Percentiles rank a stretch among this genome's conserved stretches.
Conservation (phyloP, 345 rosid genomes). For the Brassica nigra region DNA sequence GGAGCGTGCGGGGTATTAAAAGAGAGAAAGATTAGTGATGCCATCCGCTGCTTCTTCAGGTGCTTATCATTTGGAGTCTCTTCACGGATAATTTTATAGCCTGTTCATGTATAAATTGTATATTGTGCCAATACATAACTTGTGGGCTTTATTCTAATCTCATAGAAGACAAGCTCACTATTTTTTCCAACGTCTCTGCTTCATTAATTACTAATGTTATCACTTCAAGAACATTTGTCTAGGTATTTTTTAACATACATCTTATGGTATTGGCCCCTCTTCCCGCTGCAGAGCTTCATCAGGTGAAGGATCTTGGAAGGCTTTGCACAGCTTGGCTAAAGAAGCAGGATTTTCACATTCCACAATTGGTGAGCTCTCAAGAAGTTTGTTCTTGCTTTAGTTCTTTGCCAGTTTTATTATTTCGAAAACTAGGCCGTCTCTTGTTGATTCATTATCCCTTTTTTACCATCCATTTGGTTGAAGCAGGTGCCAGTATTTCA, state of each 20-base stretch:
- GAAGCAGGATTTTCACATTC: conserved; percentile 70
- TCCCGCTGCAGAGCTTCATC: conserved; percentile 75
- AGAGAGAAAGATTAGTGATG: conserved; percentile 77
- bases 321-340: conserved; percentile 73
- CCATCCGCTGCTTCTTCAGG: conserved; percentile 92
- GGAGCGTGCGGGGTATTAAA: conserved; percentile 56
- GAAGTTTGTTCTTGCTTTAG: conserved; percentile 20
- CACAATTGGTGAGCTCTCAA: conserved; percentile 57
- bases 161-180: conserved; percentile 13
- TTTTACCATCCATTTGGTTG: conserved; percentile 30
- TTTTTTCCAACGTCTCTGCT: background rate
- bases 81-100: conserved; percentile 3
- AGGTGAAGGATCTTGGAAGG: conserved; percentile 71
- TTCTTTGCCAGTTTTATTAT: conserved; percentile 19
- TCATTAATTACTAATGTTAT: conserved; percentile 12
- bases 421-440: conserved; percentile 12
- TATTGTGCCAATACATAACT: background rate
- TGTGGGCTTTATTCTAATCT: conserved; percentile 1
- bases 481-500: conserved; percentile 41
- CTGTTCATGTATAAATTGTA: background rate
- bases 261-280: conserved; percentile 25
- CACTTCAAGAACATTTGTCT: conserved; percentile 23
- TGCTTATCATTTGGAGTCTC: conserved; percentile 34
- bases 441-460: background rate
- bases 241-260: conserved; percentile 5